Percentiles rank a stretch among this genome's conserved stretches.
Conservation (phyloP, 129 eudicot genomes). For the Lactuca sativa region DNA sequence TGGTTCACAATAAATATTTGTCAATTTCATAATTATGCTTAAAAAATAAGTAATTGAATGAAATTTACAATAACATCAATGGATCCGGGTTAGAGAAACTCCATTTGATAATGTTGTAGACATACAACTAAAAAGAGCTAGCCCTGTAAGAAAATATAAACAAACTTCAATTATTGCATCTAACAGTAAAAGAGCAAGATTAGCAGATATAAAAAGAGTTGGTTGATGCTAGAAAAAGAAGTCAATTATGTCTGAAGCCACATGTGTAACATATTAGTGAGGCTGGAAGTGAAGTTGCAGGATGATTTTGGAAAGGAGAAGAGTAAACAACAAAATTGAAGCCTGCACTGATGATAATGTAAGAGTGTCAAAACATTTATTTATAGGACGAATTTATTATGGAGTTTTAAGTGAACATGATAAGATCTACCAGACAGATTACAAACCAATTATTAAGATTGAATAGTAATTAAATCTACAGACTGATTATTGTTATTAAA, state of each 20-base stretch:
- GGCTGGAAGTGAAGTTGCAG: constrained; percentile 82
- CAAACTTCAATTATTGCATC: background rate
- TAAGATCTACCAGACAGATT: too few relatives aligned
- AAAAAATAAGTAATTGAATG: background rate
- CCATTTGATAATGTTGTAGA: constrained; percentile 97
- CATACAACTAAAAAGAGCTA: constrained; percentile 88
- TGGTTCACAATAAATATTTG: constrained; percentile 21
- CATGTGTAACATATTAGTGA: constrained; percentile 86
- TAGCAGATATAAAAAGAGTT: background rate
- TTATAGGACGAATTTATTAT: background rate
- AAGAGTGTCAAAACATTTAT: background rate
- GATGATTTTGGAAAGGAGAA: constrained; percentile 67
- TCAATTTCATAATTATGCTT: background rate
- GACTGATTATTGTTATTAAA: background rate
- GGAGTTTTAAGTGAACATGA: background rate
- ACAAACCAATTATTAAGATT: too few relatives aligned
- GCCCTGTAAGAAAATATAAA: constrained; percentile 45
- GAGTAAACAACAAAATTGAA: constrained; percentile 74
- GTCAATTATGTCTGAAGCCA: constrained; percentile 13
- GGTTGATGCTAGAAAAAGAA: too few relatives aligned
- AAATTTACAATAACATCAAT: constrained; percentile 8
- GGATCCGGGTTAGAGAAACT: constrained; percentile 80
- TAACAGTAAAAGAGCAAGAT: background rate
- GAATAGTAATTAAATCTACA: background rate
- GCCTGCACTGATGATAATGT: constrained; percentile 46